These are phyloP conservation scores for Tetracladium maxilliforme DNA, from an alignment of 2,329 filamentous ascomycete genomes.

Conservation along the genomic window DNA sequence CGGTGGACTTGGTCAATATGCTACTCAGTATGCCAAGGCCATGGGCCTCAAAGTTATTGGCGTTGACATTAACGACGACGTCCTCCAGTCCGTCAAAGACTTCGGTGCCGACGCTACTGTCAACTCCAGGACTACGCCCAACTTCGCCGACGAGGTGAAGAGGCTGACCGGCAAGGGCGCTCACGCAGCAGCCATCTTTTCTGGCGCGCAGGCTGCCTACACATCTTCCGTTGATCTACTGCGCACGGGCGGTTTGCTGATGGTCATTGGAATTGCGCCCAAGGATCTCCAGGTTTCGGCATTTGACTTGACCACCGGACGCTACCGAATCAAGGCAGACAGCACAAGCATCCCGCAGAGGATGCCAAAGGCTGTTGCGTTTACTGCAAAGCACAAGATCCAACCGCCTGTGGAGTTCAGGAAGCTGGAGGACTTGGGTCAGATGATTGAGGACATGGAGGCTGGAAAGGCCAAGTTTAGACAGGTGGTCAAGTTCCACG, in stretches of 20 bases:
- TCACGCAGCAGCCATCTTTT: slow-evolving; percentile 2
- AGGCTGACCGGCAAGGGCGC: slow-evolving; percentile 2
- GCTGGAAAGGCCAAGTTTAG: too few species aligned
- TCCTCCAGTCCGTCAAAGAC: slow-evolving; percentile 1
- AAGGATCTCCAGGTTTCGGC: slow-evolving; percentile 19
- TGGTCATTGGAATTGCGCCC: slow-evolving; percentile 24
- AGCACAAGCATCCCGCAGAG: slow-evolving; percentile 24
- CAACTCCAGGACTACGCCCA: slow-evolving; percentile 2
- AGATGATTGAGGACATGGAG: too few species aligned
- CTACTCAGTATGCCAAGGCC: slow-evolving; percentile 5
- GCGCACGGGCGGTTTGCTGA: slow-evolving; percentile 23
- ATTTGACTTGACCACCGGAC: slow-evolving; percentile 22
- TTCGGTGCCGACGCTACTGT: slow-evolving; percentile 2
- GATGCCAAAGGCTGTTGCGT: slow-evolving; percentile 25
- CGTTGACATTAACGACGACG: slow-evolving; percentile 3
- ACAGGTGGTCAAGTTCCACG: too few species aligned
- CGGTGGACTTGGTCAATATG: slow-evolving; percentile 4
- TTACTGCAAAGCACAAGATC: slow-evolving; percentile 24
- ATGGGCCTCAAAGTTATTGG: slow-evolving; percentile 5
- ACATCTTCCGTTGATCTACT: too few species aligned
- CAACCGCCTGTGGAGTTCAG: too few species aligned
- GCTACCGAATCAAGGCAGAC: slow-evolving; percentile 23
- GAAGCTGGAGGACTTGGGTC: too few species aligned
- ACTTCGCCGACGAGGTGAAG: slow-evolving; percentile 1
- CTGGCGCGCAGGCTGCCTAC: too few species aligned